Conservation (phyloP, 208 protist species). For the Polymyxa betae region DNA sequence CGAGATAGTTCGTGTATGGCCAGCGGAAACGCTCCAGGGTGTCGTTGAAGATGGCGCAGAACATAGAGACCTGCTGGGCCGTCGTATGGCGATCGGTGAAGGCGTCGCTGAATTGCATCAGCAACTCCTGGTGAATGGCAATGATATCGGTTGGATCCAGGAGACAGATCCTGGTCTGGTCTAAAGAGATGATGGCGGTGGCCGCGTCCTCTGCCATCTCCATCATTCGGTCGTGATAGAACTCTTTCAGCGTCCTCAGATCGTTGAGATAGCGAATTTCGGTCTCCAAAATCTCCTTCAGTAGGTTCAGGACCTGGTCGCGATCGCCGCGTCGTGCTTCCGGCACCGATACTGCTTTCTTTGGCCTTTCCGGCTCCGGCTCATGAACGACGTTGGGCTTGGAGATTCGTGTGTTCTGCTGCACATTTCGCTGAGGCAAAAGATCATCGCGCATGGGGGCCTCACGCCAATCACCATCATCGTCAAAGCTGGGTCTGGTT, state of each 20-base stretch:
- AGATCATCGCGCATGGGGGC: no score
- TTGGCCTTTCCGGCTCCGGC: no score
- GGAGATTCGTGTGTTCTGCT: no score
- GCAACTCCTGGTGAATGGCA: background rate
- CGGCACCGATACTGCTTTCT: background rate
- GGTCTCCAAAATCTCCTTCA: conserved; percentile 15
- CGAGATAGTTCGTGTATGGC: background rate
- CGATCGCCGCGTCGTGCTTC: background rate
- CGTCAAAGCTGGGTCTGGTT: no score
- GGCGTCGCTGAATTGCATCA: background rate
- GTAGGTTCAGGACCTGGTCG: background rate
- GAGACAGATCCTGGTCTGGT: background rate
- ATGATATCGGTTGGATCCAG: background rate
- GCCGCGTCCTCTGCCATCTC: conserved; percentile 15
- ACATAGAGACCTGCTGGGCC: conserved; percentile 15
- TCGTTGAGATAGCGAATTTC: conserved; percentile 30
- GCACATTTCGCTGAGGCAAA: no score
- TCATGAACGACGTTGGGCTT: no score
- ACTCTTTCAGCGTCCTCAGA: background rate
- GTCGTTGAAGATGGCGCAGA: conserved; percentile 5
- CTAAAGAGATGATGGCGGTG: conserved; percentile 16
- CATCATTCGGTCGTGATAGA: background rate
- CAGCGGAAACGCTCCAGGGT: background rate
- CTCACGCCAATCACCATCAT: no score
- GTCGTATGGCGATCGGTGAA: background rate